phyloP scores from a whole-genome alignment of 2,329 filamentous ascomycete genomes.

The Penicillium verrucosum region DNA sequence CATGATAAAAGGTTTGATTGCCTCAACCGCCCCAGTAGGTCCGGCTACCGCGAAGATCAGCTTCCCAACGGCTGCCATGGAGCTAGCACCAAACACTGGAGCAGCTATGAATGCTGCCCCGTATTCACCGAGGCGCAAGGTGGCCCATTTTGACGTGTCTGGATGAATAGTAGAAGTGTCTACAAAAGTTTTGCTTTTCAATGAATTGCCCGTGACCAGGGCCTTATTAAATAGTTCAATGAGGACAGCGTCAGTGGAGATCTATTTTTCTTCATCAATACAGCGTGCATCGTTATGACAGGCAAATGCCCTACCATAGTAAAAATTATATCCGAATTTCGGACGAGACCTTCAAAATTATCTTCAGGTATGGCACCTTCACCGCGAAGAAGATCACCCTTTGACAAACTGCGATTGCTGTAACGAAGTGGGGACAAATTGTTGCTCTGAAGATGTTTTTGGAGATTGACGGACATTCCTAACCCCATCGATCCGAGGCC shows the following conservation, averaged over 20 bases:
- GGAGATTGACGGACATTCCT: constrained; percentile 51
- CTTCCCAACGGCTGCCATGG: constrained; percentile 47
- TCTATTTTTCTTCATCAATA: constrained; percentile 18
- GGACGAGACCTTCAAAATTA: constrained; percentile 13
- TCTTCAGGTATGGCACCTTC: not conserved
- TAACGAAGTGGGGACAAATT: constrained; percentile 36
- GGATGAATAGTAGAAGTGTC: constrained; percentile 54
- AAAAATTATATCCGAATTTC: constrained; percentile 37
- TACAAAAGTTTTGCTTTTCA: constrained; percentile 44
- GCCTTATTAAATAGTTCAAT: constrained; percentile 27
- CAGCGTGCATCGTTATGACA: not conserved
- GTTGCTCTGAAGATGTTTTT: constrained; percentile 37
- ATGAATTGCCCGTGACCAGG: constrained; percentile 17
- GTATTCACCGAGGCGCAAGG: constrained; percentile 26
- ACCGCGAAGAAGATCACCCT: constrained; percentile 34
- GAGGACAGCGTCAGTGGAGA: constrained; percentile 46
- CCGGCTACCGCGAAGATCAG: constrained; percentile 50
- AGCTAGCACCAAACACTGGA: constrained; percentile 53
- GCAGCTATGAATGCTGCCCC: constrained; percentile 43
- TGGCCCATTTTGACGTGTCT: constrained; percentile 35
- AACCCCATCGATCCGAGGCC: constrained; percentile 54
- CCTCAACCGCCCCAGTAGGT: constrained; percentile 32
- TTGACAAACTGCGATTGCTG: constrained; percentile 49
- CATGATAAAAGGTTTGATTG: constrained; percentile 40
- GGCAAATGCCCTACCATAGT: constrained; percentile 24